Evolutionary conservation across 768 basidiomycete species (phyloP), one percentile per base, ranked within the genome.

Genomic region (Amanita brunnescens): DNA sequence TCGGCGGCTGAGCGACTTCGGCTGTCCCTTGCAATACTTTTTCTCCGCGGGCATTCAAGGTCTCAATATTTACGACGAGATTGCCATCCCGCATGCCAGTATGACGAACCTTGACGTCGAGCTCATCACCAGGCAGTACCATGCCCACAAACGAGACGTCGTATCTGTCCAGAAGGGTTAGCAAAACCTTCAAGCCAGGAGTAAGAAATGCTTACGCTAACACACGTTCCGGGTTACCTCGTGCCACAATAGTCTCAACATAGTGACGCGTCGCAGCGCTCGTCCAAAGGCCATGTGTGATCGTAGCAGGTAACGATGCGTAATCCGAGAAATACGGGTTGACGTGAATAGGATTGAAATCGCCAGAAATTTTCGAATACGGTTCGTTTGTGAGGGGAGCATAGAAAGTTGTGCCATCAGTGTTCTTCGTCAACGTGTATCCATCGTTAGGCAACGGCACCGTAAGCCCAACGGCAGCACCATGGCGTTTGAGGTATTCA

Each of bases 301-400:
- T 98, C 8, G 96, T 99, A 12, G 89, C 87, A 21, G 95, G 94
- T 12, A 99, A 81, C 5, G 84, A 80, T 2, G 95, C 94, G 55
- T 87, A 91, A 64, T 92, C 86, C 20, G 96, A 82, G 73, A 99
- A 97, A 76, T 98, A 98, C 0, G 96, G 95, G 68, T 99, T 97
- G 66, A 96, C 75, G 65, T 99, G 96, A 59, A 99, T 99, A 24
- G 96, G 96, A 67, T 99, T 98, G 76, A 91, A 98, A 68, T 99
- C 95, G 40, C 95, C 94, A 0, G 96, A 99, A 43, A 94, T 79
- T 66, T 84, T 82, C 3, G 94, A 97, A 70, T 98, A 99, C 2
- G 92, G 87, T 67, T 95, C 90, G 62, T 99, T 99, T 42, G 90
- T 91, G 40, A 88, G 71, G 21, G 95, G 95, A 3, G 95, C 79